phyloP scores from a whole-genome alignment of 179 eudicot species.

The Spinacia oleracea region DNA sequence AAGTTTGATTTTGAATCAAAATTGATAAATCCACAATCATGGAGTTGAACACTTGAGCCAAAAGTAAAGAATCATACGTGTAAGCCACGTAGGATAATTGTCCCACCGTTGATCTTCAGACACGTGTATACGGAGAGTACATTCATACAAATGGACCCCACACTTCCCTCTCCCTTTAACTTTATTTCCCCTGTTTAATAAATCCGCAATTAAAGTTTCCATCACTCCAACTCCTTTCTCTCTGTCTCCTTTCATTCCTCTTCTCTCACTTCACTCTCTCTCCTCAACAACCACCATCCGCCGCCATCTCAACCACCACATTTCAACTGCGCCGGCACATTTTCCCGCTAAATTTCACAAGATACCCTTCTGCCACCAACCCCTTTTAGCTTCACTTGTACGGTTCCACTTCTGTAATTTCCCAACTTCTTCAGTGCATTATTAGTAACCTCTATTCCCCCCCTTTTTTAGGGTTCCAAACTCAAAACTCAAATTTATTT shows the following conservation, averaged over 20 bases:
- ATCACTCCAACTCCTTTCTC: conserved; percentile 13
- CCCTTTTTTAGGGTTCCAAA: conserved; percentile 14
- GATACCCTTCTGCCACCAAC: neutral
- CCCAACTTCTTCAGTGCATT: neutral
- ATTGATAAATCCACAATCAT: no score
- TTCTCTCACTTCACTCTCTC: conserved; percentile 7
- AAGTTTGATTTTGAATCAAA: no score
- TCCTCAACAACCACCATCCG: conserved; percentile 21
- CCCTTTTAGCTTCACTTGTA: neutral
- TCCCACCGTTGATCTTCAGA: neutral
- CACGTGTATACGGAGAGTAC: conserved; percentile 11
- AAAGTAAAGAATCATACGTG: conserved; percentile 17
- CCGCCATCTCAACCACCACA: neutral
- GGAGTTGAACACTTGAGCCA: no score
- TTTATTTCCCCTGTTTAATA: neutral
- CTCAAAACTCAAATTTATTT: neutral
- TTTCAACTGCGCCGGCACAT: conserved; percentile 21
- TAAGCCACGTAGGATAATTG: neutral
- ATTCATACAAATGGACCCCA: conserved; percentile 5
- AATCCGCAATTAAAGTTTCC: conserved; percentile 3
- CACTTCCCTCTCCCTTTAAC: neutral
- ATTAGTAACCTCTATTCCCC: neutral
- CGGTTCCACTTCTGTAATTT: neutral
- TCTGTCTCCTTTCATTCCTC: neutral
- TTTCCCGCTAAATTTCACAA: neutral